Base-by-base conservation (phyloP, 2,329 filamentous ascomycete species). In the Clonostachys sp. region DNA sequence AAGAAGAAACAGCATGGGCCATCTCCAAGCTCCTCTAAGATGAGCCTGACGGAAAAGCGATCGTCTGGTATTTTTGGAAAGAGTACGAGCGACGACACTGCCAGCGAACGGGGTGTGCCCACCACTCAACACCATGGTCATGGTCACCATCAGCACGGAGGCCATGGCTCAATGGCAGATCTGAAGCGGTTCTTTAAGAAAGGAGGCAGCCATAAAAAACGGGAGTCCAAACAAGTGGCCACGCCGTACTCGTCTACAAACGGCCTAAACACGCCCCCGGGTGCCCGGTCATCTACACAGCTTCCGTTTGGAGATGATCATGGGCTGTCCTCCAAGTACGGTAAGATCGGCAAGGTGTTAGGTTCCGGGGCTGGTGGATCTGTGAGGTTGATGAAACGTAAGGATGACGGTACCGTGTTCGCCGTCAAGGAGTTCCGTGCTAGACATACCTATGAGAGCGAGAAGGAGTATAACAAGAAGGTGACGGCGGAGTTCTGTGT, bases 401-500 rank as follows among this genome's bases (percentile, higher is more conserved):
- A 85, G 60, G 91, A 89, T 53, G 94, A 99, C 61, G 87, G 87
- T 24, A 90, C 89, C 7, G 94, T 95, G 0, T 99, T 99, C 66
- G 94, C 94, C 2, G 94, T 97, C 46, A 99, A 99, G 68, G 92
- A 99, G 62, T 99, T 99, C 69, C 79, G 94, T 46, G 84, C 92
- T 47, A 83, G 90, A 34, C 92, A 99, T 67, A 84, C 87, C 0
- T 96, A 96, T 68, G 94, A 99, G 68, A 89, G 86, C 2, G 88
- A 96, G 62, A 90, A 89, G 59, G 94, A 97, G 56, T 99, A 99
- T 61, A 89, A 91, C 56, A 99, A 99, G 70, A 99, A 99, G 65
- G 84, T 99, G 42, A 99, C 94, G 1, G 92, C 94, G 3, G 94
- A 99, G 62, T 99, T 99, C 66, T 99, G 94, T 63, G 92, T 99